These are phyloP conservation scores for Taphrina sp. DNA, from an alignment of 1,139 yeast species.

Conservation along the genomic window DNA sequence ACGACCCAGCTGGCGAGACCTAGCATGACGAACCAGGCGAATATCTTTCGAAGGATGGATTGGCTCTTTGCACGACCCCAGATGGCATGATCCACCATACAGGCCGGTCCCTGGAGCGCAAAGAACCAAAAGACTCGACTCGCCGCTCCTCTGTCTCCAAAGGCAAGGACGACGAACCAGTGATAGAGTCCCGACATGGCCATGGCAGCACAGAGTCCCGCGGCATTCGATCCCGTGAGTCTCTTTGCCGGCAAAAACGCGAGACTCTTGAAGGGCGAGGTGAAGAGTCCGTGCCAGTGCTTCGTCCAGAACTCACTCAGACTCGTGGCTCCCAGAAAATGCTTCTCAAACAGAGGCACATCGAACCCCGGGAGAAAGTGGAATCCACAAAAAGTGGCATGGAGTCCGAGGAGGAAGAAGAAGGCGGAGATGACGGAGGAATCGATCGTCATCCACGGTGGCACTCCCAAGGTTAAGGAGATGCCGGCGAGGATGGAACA, in stretches of 20 bases:
- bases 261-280: slow-evolving; percentile 23
- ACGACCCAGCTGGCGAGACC: slow-evolving; percentile 31
- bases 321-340: slow-evolving; percentile 8
- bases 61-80: slow-evolving; percentile 9
- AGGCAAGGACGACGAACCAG: slow-evolving; percentile 26
- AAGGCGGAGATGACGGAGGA: slow-evolving; percentile 23
- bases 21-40: slow-evolving; percentile 27
- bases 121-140: slow-evolving; percentile 25
- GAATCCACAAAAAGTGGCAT: slow-evolving; percentile 28
- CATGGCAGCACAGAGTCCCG: slow-evolving; percentile 23
- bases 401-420: slow-evolving; percentile 24
- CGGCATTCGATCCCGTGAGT: slow-evolving; percentile 14
- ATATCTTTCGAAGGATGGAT: slow-evolving; percentile 9
- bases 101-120: slow-evolving; percentile 25
- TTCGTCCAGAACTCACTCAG: slow-evolving; percentile 26
- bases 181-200: slow-evolving; percentile 23
- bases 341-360: slow-evolving; percentile 26
- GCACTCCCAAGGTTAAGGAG: slow-evolving; percentile 16
- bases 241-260: slow-evolving; percentile 17
- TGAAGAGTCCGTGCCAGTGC: slow-evolving; percentile 30
- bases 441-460: slow-evolving; percentile 22
- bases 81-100: slow-evolving; percentile 14
- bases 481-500: slow-evolving; percentile 10
- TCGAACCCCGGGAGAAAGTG: slow-evolving; percentile 20
- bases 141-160: slow-evolving; percentile 1